Evolutionary conservation across 306 rosid species (phyloP), one percentile per base, ranked within the genome.

Genomic region (Aeschynomene evenia): DNA sequence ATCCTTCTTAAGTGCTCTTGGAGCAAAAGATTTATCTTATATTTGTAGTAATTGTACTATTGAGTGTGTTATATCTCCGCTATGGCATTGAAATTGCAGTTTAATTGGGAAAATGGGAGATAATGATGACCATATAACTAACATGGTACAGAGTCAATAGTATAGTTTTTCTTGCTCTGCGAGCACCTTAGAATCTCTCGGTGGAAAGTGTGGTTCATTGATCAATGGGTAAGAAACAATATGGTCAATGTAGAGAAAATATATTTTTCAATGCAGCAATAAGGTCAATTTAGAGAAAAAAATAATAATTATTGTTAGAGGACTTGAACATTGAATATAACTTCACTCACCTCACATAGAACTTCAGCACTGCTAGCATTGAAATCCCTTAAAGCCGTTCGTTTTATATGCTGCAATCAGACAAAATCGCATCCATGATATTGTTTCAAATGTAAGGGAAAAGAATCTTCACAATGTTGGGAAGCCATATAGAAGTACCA

Each of bases 291-390:
- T 16, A 18, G 18, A 7, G 33, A 34, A 48, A 11, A n/a, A 63
- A 54, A 12, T 26, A n/a, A 24, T 57, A 19, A 18, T 8, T 63
- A 29, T 26, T 18, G 12, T 15, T 29, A 15, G 5, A 69, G n/a
- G 54, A 29, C 31, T 65, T 7, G 12, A 40, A 50, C 48, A 13
- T 54, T 21, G 46, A 72, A 21, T 42, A 62, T 14, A 36, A 43
- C 12, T 72, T 34, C 61, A 71, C 83, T 58, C 68, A 88, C 97
- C 96, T 87, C 89, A 43, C 96, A 91, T 70, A 94, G 52, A 76
- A 91, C 96, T 85, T 91, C 97, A 6, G 97, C 99, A 77, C 88
- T 87, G 68, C 83, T 74, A 68, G 99, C 92, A 24, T 82, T 81
- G 71, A 84, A 81, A 70, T 81, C 82, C 76, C 83, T 84, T 64